Percentiles rank a stretch among this genome's conserved stretches.
phyloP scores from a whole-genome alignment of 2,329 filamentous ascomycete species.

The Akanthomyces muscarius region DNA sequence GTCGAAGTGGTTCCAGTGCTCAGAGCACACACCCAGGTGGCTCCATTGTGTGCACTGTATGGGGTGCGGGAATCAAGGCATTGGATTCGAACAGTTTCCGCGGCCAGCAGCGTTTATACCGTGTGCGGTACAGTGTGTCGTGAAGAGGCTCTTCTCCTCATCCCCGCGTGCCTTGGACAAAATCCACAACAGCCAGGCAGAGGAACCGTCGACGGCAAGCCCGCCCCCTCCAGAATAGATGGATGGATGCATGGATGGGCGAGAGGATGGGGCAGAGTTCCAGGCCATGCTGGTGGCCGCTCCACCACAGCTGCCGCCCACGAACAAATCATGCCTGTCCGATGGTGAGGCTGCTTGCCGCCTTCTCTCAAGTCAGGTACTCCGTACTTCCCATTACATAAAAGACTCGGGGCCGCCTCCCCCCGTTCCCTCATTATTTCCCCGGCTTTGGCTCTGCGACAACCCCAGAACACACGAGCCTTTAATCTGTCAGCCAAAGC shows the following conservation, averaged over 20 bases:
- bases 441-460: conserved; percentile 15
- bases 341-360: conserved; percentile 5
- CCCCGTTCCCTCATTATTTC: not conserved
- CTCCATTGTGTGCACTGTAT: conserved; percentile 3
- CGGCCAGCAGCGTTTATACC: not conserved
- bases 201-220: not conserved
- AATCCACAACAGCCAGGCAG: not conserved
- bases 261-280: conserved; percentile 13
- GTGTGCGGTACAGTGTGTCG: conserved; percentile 1
- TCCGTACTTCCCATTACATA: conserved; percentile 22
- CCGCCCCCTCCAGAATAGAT: conserved; percentile 9
- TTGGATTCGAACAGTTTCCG: too few species aligned
- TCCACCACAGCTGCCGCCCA: conserved; percentile 7
- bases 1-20: conserved; percentile 8
- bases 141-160: not conserved
- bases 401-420: conserved; percentile 18
- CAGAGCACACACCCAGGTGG: not conserved
- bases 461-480: conserved; percentile 7
- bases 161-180: conserved; percentile 7
- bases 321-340: not conserved
- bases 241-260: not conserved
- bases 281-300: conserved; percentile 12
- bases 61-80: not conserved
- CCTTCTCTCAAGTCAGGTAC: not conserved
- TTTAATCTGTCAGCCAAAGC: conserved; percentile 4